Percentiles rank a stretch among this genome's conserved stretches.
These are phyloP conservation scores for Thozetella sp. DNA, from an alignment of 495 filamentous ascomycete genomes.

Conservation along the genomic window DNA sequence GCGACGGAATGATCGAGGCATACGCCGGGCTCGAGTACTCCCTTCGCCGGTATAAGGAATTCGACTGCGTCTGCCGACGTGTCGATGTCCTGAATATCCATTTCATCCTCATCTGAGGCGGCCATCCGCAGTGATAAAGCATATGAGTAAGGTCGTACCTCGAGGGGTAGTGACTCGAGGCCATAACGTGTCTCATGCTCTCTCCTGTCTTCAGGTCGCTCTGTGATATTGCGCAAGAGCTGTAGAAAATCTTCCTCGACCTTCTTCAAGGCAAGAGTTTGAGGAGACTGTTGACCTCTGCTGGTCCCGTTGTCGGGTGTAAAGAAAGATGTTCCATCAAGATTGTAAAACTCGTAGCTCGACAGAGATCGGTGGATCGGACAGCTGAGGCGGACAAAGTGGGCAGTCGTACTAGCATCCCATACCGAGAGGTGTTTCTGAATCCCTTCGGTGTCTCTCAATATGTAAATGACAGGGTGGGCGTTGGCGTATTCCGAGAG, in stretches of 20 bases:
- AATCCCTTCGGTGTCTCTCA: constrained; percentile 63
- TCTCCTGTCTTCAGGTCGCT: no score
- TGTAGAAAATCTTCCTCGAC: no score
- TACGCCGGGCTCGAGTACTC: constrained; percentile 29
- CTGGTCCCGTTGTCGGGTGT: background rate
- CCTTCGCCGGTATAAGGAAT: constrained; percentile 58
- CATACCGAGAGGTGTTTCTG: constrained; percentile 57
- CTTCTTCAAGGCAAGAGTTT: no score
- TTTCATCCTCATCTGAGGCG: constrained; percentile 42
- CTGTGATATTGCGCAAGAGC: no score
- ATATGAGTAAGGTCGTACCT: constrained; percentile 64
- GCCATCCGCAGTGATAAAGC: constrained; percentile 61
- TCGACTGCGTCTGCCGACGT: constrained; percentile 71
- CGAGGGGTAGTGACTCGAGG: constrained; percentile 60
- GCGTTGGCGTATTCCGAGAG: constrained; percentile 52
- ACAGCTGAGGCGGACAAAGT: constrained; percentile 45
- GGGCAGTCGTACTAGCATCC: constrained; percentile 49
- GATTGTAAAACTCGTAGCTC: constrained; percentile 75
- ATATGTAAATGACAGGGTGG: constrained; percentile 68
- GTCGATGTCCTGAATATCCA: constrained; percentile 63
- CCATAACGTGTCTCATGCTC: no score
- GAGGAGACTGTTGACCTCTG: constrained; percentile 10
- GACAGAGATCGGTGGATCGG: constrained; percentile 60
- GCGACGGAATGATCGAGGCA: constrained; percentile 45
- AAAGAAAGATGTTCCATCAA: constrained; percentile 38